Conservation (phyloP, 2,329 filamentous ascomycete genomes). For the Penicillium decumbens region DNA sequence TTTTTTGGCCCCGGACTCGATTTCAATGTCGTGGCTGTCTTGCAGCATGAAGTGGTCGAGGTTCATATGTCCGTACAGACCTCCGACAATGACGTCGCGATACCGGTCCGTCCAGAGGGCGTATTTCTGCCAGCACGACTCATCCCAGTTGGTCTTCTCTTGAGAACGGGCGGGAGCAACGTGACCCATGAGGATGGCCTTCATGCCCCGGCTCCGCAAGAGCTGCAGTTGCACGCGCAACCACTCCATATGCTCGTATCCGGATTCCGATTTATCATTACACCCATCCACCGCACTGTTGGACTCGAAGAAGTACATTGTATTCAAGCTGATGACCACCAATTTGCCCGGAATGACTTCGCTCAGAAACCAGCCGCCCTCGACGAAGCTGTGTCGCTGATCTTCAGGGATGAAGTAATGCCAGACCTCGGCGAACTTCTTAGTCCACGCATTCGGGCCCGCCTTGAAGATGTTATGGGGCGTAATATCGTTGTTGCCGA, state of each 20-base stretch:
- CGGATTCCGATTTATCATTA: constrained; percentile 70
- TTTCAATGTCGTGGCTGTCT: constrained; percentile 71
- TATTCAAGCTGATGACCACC: constrained; percentile 91
- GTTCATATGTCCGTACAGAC: constrained; percentile 94
- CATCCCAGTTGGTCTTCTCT: constrained; percentile 86
- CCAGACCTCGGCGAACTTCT: constrained; percentile 75
- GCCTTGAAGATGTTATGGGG: constrained; percentile 88
- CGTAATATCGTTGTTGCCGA: constrained; percentile 96
- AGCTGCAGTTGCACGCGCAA: constrained; percentile 81
- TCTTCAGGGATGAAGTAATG: constrained; percentile 80
- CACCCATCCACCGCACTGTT: constrained; percentile 95
- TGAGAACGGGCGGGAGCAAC: constrained; percentile 84
- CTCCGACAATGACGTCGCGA: constrained; percentile 77
- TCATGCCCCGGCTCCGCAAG: constrained; percentile 78
- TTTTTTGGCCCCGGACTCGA: constrained; percentile 38
- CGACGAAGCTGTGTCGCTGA: constrained; percentile 83
- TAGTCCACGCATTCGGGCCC: constrained; percentile 84
- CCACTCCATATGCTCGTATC: constrained; percentile 96
- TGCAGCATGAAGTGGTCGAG: constrained; percentile 95
- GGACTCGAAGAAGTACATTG: constrained; percentile 89
- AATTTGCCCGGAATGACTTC: constrained; percentile 84
- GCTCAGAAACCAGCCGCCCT: constrained; percentile 90
- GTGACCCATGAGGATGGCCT: constrained; percentile 90
- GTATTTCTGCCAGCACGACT: constrained; percentile 98
- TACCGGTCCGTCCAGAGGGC: constrained; percentile 85